Conservation (phyloP, 768 basidiomycete genomes). For the Paxillus ammoniavirescens region DNA sequence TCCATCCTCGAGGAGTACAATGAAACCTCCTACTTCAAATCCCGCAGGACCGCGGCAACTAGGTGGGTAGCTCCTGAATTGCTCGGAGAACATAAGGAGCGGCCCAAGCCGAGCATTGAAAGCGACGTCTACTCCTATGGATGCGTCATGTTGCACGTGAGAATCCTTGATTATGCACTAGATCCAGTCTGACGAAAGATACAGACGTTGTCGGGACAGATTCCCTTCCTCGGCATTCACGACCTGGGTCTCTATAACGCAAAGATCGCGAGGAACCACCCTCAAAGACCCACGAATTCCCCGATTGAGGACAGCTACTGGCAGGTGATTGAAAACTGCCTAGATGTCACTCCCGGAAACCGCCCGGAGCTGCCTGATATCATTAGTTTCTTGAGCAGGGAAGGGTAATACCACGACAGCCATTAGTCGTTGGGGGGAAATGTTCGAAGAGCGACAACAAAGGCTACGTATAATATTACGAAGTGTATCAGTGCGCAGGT, state of each 20-base stretch:
- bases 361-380: constrained; percentile 1
- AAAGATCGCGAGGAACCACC: background rate
- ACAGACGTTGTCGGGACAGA: constrained; percentile 4
- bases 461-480: too few relatives aligned
- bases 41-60: constrained; percentile 5
- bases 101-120: background rate
- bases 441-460: too few relatives aligned
- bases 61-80: constrained; percentile 20
- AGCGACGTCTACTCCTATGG: constrained; percentile 23
- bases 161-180: background rate
- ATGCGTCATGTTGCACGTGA: constrained; percentile 19
- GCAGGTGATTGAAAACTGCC: constrained; percentile 7
- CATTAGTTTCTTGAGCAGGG: background rate
- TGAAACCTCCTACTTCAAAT: constrained; percentile 20
- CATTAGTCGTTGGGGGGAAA: too few relatives aligned
- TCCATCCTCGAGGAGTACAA: constrained; percentile 36
- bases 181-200: background rate
- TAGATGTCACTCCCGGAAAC: background rate
- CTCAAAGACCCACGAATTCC: background rate
- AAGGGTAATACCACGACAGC: background rate
- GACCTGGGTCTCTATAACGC: background rate
- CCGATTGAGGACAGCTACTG: constrained; percentile 3
- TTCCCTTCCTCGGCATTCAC: background rate
- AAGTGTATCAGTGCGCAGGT: too few relatives aligned
- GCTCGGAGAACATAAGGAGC: background rate